These are phyloP conservation scores for Lolium multiflorum DNA, from an alignment of 176 grass and related monocot species.

Conservation along the genomic window DNA sequence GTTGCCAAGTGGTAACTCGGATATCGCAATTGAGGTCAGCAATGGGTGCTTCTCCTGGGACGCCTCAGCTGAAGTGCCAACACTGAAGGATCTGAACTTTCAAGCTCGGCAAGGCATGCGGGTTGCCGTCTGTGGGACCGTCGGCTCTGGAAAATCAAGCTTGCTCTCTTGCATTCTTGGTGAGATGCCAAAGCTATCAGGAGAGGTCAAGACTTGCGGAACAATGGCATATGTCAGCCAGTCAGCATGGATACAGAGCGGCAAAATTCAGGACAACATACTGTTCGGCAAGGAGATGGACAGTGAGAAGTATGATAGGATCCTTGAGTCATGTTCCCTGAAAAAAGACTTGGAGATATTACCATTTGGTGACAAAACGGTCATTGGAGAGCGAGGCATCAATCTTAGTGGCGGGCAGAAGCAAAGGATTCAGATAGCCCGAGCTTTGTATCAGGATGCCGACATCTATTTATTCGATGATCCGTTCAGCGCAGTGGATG, in stretches of 20 bases:
- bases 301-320: constrained; percentile 40
- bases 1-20: constrained; percentile 42
- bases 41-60: constrained; percentile 55
- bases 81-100: constrained; percentile 56
- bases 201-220: constrained; percentile 50
- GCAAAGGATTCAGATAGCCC: too few species aligned
- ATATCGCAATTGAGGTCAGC: constrained; percentile 55
- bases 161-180: constrained; percentile 61
- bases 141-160: constrained; percentile 58
- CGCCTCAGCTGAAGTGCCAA: constrained; percentile 33
- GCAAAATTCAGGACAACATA: constrained; percentile 64
- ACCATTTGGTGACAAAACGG: too few species aligned
- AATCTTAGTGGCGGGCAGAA: too few species aligned
- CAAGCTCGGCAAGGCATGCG: constrained; percentile 45
- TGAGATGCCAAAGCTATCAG: constrained; percentile 58
- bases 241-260: constrained; percentile 61
- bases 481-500: too few species aligned
- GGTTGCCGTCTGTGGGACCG: constrained; percentile 52
- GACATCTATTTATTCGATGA: too few species aligned
- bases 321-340: constrained; percentile 43
- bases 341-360: too few species aligned
- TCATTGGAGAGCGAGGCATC: too few species aligned
- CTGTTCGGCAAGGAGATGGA: constrained; percentile 56
- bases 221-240: constrained; percentile 54
- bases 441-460: too few species aligned